Evolutionary conservation across 2,329 filamentous ascomycete species (phyloP), one percentile per base, ranked within the genome.

Genomic region (Alternaria sp.): DNA sequence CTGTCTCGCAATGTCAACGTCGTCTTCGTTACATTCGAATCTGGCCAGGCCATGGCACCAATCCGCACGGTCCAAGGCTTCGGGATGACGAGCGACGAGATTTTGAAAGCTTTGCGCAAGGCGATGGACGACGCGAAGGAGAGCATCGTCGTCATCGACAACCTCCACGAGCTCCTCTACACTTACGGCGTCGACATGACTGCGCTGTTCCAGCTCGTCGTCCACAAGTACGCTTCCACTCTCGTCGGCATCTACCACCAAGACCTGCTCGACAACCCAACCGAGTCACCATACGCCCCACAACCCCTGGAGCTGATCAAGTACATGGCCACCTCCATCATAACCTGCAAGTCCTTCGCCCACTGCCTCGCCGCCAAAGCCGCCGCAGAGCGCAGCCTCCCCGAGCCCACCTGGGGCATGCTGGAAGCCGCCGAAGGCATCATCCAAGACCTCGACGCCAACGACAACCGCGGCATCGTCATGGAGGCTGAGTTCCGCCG

Each of bases 261-360:
- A 56, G 95, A 98, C 80, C 86, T 95, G 5, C 91, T 93, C 1
- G 56, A 64, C 15, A 80, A 61, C 37, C 47, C 28, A 3, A 55
- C 60, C 1, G 75, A 78, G 8, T 80, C 73, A 89, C 83, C 64
- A n/a, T 82, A 80, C 25, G 65, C 62, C 9, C 82, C 66, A 20
- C 71, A 72, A 26, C 89, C 93, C 0, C 84, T 96, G 12, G 89
- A 89, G 2, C 83, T 94, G 1, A 84, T 98, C 21, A 87, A 86
- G 49, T 96, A 96, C 80, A 89, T 97, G 61, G 92, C 94, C n/a
- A 99, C 96, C 4, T 90, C 93, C 4, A 87, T 98, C 57, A 85
- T 98, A 63, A 89, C 87, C 5, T 84, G 92, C 0, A 89, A 90
- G 43, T 92, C 89, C 14, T 86, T 97, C 43, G 83, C 88, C 8